A percentile compares a stretch with the other conserved stretches of the same genome.
phyloP scores from a whole-genome alignment of 2,329 filamentous ascomycete species.

The Tolypocladium paradoxum region DNA sequence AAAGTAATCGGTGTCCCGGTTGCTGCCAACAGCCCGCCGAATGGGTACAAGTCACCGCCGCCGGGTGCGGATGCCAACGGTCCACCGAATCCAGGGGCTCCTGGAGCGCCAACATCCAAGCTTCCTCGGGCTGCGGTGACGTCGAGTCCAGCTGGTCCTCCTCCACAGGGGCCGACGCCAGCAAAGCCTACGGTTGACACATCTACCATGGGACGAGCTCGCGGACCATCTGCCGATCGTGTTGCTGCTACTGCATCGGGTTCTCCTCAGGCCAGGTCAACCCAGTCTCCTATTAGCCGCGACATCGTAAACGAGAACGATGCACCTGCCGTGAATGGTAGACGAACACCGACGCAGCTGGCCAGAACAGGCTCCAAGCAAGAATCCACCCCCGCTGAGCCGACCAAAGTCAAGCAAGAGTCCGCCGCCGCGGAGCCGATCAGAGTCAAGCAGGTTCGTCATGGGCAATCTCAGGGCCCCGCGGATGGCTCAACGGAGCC shows the following conservation, averaged over 20 bases:
- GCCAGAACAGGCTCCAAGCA: conserved; percentile 24
- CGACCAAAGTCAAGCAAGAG: conserved; percentile 26
- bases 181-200: conserved; percentile 33
- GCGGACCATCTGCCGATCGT: conserved; percentile 40
- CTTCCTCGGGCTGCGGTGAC: conserved; percentile 16
- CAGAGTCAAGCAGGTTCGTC: conserved; percentile 23
- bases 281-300: conserved; percentile 30
- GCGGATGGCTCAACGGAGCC: conserved; percentile 58
- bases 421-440: conserved; percentile 13
- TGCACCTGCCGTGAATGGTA: conserved; percentile 45
- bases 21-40: conserved; percentile 25
- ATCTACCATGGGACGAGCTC: conserved; percentile 28
- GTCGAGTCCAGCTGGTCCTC: conserved; percentile 35
- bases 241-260: conserved; percentile 19
- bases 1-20: conserved; percentile 30
- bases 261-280: conserved; percentile 23
- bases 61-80: conserved; percentile 28
- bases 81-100: conserved; percentile 16
- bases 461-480: conserved; percentile 46
- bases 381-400: conserved; percentile 19
- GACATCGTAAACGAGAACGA: conserved; percentile 33
- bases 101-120: conserved; percentile 25
- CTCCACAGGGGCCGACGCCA: conserved; percentile 43
- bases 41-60: conserved; percentile 29
- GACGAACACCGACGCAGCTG: conserved; percentile 50